Conservation (phyloP, 371 early-diverging fungal species). For the Apophysomyces sp. region DNA sequence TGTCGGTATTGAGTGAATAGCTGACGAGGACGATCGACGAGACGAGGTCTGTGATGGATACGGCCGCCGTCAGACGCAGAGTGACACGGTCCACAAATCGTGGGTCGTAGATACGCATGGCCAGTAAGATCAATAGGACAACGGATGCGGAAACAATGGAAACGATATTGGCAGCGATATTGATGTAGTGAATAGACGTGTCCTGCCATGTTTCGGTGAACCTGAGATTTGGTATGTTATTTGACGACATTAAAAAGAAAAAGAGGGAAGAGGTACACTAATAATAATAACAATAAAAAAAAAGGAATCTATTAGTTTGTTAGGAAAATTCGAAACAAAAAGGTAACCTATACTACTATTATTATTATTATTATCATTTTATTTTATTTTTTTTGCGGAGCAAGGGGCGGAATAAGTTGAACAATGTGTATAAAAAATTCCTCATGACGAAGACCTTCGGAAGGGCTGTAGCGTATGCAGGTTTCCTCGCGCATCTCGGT, state of each 20-base stretch:
- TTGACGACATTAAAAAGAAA: neutral
- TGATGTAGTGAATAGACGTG: slow-evolving; percentile 6
- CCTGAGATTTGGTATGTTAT: slow-evolving; percentile 9
- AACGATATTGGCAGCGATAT: slow-evolving; percentile 11
- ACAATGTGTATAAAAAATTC: neutral
- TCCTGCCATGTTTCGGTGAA: slow-evolving; percentile 9
- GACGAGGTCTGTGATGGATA: slow-evolving; percentile 19
- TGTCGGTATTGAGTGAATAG: slow-evolving; percentile 3
- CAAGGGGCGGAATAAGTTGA: neutral
- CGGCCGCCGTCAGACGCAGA: slow-evolving; percentile 20
- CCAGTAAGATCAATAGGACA: slow-evolving; percentile 14
- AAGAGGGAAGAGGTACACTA: neutral
- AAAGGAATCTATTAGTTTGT: neutral
- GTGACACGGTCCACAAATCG: slow-evolving; percentile 25
- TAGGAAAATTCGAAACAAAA: neutral
- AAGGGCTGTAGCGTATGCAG: neutral
- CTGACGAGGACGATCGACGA: slow-evolving; percentile 8
- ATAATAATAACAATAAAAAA: neutral
- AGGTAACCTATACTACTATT: neutral
- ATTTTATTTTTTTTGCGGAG: too few species aligned
- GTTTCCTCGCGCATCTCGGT: neutral
- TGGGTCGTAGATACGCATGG: slow-evolving; percentile 19
- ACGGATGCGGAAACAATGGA: slow-evolving; percentile 16
- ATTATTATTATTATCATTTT: too few species aligned
- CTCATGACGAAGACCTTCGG: neutral